Evolutionary conservation across 2,329 filamentous ascomycete genomes (phyloP), one percentile per base, ranked within the genome.

Genomic region (Chaetomium strumarium): DNA sequence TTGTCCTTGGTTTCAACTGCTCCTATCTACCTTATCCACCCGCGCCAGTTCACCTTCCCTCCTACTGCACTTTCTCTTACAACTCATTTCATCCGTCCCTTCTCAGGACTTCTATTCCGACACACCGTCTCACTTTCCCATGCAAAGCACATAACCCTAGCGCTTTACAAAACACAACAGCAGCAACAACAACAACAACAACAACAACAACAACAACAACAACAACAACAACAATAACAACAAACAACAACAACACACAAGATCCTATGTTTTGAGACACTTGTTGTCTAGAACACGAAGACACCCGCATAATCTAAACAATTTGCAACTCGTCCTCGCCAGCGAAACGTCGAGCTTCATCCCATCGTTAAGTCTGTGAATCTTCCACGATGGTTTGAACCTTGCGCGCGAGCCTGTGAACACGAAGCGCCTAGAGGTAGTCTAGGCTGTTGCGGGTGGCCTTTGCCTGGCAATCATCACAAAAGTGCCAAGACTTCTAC

Each of bases 1-100:
- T 55, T 49, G 52, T 49, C 51, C 50, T 56, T 41, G 51, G 55
- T 57, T 58, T 59, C 55, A 59, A 55, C 55, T 53, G 34, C 44
- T 50, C 44, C 52, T 49, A 52, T 48, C 41, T 50, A 47, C 52
- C 56, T 43, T 56, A 54, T 45, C 55, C 50, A 52, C 52, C 47
- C 24, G 36, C 44, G 38, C 41, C 47, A 42, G 40, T 53, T 49
- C 50, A 48, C 20, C 42, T 37, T 49, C 29, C 41, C 46, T 46
- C 51, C 51, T 52, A 51, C 53, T 51, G 17, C 49, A 34, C 50
- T 49, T 30, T 39, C 46, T 55, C 44, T 49, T 52, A n/a, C 47
- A 43, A 44, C 39, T 51, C 46, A 46, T 37, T 46, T 46, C 40
- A 17, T 46, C 41, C 12, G 36, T 46, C 17, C 33, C 14, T 36